Conservation (phyloP, 768 basidiomycete species). For the Thelephora ganbajun region DNA sequence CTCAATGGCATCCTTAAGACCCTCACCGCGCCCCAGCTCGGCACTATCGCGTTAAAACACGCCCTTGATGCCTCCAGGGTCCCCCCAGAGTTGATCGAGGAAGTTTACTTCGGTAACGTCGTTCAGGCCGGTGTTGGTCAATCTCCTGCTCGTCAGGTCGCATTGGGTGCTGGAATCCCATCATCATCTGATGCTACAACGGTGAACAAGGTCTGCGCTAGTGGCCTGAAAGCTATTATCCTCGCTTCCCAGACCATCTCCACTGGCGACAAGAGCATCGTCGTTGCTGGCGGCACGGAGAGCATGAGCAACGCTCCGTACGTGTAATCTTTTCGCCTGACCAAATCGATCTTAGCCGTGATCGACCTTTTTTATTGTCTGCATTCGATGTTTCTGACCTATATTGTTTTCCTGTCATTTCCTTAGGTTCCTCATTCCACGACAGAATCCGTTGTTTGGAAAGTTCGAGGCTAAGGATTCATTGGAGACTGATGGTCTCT, state of each 20-base stretch:
- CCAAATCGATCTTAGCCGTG: background rate
- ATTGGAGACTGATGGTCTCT: conserved; percentile 84
- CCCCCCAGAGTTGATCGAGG: conserved; percentile 75
- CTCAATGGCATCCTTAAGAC: conserved; percentile 83
- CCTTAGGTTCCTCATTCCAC: conserved; percentile 64
- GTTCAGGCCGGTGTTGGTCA: conserved; percentile 96
- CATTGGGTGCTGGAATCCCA: conserved; percentile 69
- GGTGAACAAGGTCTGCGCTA: conserved; percentile 99
- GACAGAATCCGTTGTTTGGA: conserved; percentile 74
- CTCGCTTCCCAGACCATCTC: conserved; percentile 85
- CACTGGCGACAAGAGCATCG: conserved; percentile 71
- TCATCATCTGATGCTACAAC: conserved; percentile 90
- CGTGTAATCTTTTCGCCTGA: conserved; percentile 21
- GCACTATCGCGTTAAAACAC: conserved; percentile 77
- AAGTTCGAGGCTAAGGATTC: conserved; percentile 83
- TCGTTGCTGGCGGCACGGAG: conserved; percentile 97
- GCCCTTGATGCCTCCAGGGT: conserved; percentile 73
- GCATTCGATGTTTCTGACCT: no score
- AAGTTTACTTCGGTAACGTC: conserved; percentile 96
- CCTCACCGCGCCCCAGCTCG: conserved; percentile 85
- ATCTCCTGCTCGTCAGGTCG: conserved; percentile 93
- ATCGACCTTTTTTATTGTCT: no score
- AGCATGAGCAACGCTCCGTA: conserved; percentile 99
- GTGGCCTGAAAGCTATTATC: conserved; percentile 91
- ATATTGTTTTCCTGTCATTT: conserved; percentile 3